phyloP scores from a whole-genome alignment of 176 grass and related monocot species.

The Secale cereale region DNA sequence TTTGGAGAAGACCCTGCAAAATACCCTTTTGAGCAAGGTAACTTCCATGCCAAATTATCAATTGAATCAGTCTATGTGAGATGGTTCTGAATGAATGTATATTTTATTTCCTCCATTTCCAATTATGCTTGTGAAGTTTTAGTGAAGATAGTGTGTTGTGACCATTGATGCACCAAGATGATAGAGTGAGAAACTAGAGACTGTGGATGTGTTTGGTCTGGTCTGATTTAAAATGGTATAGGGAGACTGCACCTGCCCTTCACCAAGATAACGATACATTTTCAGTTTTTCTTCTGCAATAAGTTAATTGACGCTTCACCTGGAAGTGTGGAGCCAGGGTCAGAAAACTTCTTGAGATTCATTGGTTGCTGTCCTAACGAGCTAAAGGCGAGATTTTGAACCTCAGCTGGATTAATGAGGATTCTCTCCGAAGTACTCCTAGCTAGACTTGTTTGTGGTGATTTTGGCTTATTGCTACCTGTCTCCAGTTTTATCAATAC shows the following conservation, averaged over 20 bases:
- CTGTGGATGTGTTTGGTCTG: not conserved
- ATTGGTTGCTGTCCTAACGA: not conserved
- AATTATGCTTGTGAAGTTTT: constrained; percentile 12
- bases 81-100: not conserved
- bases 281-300: constrained; percentile 25
- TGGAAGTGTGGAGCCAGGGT: not conserved
- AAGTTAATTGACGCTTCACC: constrained; percentile 14
- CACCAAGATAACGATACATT: not conserved
- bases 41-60: constrained; percentile 16
- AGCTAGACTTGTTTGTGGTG: not conserved
- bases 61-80: constrained; percentile 5
- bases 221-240: not conserved
- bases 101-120: not conserved
- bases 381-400: not conserved
- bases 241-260: not conserved
- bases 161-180: constrained; percentile 2
- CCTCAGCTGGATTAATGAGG: not conserved
- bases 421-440: not conserved
- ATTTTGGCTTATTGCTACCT: constrained; percentile 21
- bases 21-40: constrained; percentile 94
- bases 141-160: not conserved
- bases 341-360: not conserved
- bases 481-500: constrained; percentile 4
- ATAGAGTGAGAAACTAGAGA: not conserved
- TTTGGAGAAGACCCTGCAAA: constrained; percentile 96